phyloP scores from a whole-genome alignment of 805 yeast species.

The Yamadazyma paraphyllophila region DNA sequence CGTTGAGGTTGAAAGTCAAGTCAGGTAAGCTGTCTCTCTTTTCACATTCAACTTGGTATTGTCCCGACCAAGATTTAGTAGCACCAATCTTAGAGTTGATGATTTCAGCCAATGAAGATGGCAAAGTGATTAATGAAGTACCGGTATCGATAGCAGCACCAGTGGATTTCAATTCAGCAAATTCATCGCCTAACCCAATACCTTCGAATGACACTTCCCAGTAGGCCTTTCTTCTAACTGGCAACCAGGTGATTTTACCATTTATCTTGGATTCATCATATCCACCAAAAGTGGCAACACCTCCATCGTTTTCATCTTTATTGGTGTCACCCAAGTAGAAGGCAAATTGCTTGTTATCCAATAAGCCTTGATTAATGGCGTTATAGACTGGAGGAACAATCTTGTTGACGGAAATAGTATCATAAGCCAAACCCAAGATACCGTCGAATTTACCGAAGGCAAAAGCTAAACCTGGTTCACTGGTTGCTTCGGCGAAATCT shows the following conservation, averaged over 20 bases:
- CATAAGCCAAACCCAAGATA: slow-evolving; percentile 91
- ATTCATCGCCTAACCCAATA: slow-evolving; percentile 88
- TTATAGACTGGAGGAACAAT: slow-evolving; percentile 93
- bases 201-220: slow-evolving; percentile 97
- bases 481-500: slow-evolving; percentile 95
- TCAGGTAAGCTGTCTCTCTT: slow-evolving; percentile 84
- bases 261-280: slow-evolving; percentile 69
- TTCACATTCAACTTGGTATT: slow-evolving; percentile 89
- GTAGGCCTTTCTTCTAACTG: slow-evolving; percentile 98
- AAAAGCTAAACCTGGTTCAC: slow-evolving; percentile 96
- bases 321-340: slow-evolving; percentile 84
- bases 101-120: slow-evolving; percentile 93
- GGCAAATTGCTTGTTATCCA: slow-evolving; percentile 83
- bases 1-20: slow-evolving; percentile 84
- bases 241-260: slow-evolving; percentile 92
- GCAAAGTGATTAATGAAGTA: slow-evolving; percentile 92
- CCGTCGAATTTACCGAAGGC: slow-evolving; percentile 99
- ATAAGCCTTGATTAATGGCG: slow-evolving; percentile 75
- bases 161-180: slow-evolving; percentile 72
- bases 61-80: slow-evolving; percentile 95
- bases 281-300: slow-evolving; percentile 95
- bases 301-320: slow-evolving; percentile 69
- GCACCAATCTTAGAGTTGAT: slow-evolving; percentile 96
- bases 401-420: slow-evolving; percentile 82
- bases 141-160: slow-evolving; percentile 99